Evolutionary conservation across 441 rosid genomes (phyloP).

Genomic region (Daphne laureola): DNA sequence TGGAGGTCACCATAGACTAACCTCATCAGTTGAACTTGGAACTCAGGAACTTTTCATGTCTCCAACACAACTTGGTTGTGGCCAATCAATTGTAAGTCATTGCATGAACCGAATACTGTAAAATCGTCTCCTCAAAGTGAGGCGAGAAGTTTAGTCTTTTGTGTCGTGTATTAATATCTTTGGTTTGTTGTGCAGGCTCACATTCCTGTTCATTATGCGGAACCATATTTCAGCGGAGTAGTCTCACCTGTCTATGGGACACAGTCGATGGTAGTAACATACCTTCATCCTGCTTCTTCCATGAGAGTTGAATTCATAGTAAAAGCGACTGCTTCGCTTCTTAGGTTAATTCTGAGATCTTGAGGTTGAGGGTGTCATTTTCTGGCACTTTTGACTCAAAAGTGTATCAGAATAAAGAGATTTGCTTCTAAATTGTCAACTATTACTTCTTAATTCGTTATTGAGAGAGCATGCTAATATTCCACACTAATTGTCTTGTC

Average conservation of each 20-base stretch:
- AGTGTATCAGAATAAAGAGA: too few relatives aligned
- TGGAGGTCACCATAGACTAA: constrained; percentile 28
- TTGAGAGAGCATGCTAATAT: too few relatives aligned
- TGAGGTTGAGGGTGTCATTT: neutral
- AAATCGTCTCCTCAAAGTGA: constrained; percentile 5
- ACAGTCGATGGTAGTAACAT: constrained; percentile 34
- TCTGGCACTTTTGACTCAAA: too few relatives aligned
- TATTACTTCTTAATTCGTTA: too few relatives aligned
- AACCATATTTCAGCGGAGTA: constrained; percentile 43
- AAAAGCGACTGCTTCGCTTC: neutral
- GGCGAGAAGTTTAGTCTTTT: constrained; percentile 11
- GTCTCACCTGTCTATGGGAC: constrained; percentile 39
- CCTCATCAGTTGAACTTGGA: constrained; percentile 28
- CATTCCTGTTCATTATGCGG: constrained; percentile 40
- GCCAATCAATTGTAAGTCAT: constrained; percentile 28
- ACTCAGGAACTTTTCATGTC: constrained; percentile 39
- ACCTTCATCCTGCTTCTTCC: neutral
- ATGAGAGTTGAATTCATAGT: neutral
- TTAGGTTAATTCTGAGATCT: neutral
- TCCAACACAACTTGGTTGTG: constrained; percentile 37
- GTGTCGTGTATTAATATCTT: neutral
- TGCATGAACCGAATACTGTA: neutral
- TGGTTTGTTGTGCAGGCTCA: constrained; percentile 32
- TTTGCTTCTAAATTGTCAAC: too few relatives aligned
- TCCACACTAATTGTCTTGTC: too few relatives aligned